Evolutionary conservation across 169 alveolate genomes (phyloP), one percentile per base, ranked within the genome.

Genomic region (Eimeria acervulina): DNA sequence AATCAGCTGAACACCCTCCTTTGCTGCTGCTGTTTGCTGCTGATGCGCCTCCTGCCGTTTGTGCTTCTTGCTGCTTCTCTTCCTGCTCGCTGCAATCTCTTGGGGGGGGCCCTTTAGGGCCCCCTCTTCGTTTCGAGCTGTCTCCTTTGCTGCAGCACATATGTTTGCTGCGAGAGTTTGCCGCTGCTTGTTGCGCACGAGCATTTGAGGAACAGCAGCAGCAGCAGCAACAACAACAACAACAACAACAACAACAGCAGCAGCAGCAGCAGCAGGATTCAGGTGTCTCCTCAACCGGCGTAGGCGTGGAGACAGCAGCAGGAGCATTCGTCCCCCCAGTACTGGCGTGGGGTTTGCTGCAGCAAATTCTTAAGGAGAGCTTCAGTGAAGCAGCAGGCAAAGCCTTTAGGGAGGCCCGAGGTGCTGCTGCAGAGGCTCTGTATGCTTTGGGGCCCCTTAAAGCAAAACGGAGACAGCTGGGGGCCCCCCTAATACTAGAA

Each of bases 11-110:
- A 5, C 74, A 6, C n/a, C 33, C 74, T 21, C 74, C 74, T n/a
- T n/a, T 63, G 47, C 47, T 72, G 88, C 88, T 78, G 88, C 63
- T 17, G 63, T 7, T 23, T 23, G 88, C 88, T 78, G 88, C 88
- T 40, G 63, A 36, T 7, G 88, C 40, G 33, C 42, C 51, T 26
- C 85, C 55, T 52, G 23, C 8, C 15, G 42, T 12, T 31, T 40
- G 33, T 74, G 85, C 47, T 31, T 26, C 47, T 19, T 26, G 47
- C 47, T 74, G 85, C 88, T 40, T 23, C 31, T 36, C 10, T 40
- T 7, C 33, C 63, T 10, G 31, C 63, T 3, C 36, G 23, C 33
- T 36, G 88, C 63, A 78, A 28, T 28, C 61, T 42, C 55, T 31
- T n/a, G n/a, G n/a, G n/a, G n/a, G 38, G 19, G 19, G 55, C 55